Evolutionary conservation across 2,329 filamentous ascomycete genomes (phyloP).

Genomic region (Diaporthe vaccinii): DNA sequence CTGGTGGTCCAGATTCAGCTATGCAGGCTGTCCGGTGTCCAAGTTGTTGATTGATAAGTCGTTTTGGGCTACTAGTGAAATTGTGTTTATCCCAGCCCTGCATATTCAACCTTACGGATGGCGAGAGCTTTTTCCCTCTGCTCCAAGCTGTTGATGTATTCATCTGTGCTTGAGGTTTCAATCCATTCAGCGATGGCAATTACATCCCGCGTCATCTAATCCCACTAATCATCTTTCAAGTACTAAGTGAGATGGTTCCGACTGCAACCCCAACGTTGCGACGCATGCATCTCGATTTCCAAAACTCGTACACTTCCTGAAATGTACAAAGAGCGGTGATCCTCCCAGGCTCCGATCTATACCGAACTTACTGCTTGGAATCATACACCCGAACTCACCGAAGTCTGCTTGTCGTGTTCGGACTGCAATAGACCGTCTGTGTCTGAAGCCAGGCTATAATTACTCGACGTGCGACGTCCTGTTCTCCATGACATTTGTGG

Average conservation of each 20-base stretch:
- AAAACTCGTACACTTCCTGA: background rate
- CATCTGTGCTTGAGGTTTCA: background rate
- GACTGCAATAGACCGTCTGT: background rate
- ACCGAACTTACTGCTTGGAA: background rate
- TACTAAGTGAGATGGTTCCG: background rate
- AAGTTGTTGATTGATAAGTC: background rate
- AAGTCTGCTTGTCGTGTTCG: background rate
- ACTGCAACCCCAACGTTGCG: background rate
- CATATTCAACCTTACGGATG: too few relatives aligned
- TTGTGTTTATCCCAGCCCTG: background rate
- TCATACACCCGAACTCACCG: background rate
- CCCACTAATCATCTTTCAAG: constrained; percentile 9
- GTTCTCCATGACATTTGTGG: background rate
- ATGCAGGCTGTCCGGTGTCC: background rate
- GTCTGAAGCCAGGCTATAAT: background rate
- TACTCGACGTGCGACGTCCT: background rate
- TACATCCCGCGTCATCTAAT: background rate
- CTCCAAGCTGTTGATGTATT: background rate
- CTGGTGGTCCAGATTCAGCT: background rate
- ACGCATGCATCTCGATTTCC: background rate
- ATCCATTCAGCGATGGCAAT: background rate
- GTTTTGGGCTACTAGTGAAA: background rate
- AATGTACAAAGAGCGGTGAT: background rate
- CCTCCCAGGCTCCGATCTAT: background rate
- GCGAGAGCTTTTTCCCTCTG: background rate